Evolutionary conservation across 805 yeast species (phyloP).

Genomic region (Tetrapisispora pingtungensis): DNA sequence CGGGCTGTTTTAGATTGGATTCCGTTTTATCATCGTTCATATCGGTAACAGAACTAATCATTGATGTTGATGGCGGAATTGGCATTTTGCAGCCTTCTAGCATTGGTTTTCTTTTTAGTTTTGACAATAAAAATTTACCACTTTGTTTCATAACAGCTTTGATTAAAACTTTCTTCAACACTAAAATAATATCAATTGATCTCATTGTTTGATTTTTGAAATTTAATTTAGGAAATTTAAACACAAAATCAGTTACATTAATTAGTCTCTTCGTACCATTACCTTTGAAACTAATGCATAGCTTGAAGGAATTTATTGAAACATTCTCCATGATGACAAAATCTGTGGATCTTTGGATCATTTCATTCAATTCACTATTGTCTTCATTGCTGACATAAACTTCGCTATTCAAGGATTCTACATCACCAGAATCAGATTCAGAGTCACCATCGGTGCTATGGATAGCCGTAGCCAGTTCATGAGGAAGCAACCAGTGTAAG

Average conservation of each 20-base stretch:
- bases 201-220: constrained; percentile 64
- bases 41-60: no score
- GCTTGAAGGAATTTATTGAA: constrained; percentile 37
- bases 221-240: constrained; percentile 52
- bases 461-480: constrained; percentile 14
- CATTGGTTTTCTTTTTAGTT: constrained; percentile 33
- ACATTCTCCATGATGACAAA: constrained; percentile 60
- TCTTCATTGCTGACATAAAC: neutral
- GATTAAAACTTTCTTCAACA: constrained; percentile 53
- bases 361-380: constrained; percentile 39
- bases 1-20: no score
- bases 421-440: neutral
- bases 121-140: constrained; percentile 73
- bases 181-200: constrained; percentile 51
- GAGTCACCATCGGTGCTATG: neutral
- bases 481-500: constrained; percentile 63
- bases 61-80: neutral
- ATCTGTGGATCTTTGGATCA: constrained; percentile 67
- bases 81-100: constrained; percentile 1
- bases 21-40: neutral
- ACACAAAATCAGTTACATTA: constrained; percentile 64
- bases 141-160: constrained; percentile 52
- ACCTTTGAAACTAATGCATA: constrained; percentile 70
- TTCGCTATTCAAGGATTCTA: constrained; percentile 2
- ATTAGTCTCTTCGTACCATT: constrained; percentile 57